Evolutionary conservation across 1,139 yeast genomes (phyloP), one percentile per base, ranked within the genome.

Genomic region (Pichia inconspicua): DNA sequence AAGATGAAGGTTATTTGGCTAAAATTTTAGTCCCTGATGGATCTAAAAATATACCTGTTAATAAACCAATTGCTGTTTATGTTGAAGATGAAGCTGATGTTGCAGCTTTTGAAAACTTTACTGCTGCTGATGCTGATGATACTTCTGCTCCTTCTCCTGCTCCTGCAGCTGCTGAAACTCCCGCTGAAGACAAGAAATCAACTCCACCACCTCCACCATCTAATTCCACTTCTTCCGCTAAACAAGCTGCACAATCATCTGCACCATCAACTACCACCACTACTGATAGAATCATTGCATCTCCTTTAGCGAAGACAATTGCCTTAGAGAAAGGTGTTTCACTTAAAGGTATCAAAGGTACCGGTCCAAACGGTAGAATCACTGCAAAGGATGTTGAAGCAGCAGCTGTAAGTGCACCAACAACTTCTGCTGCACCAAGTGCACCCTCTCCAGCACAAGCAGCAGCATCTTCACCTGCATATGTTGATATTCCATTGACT

Each of bases 341-440:
- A 42, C 78, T 92, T 61, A 86, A 84, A 73, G 81, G 80, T 60
- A 73, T 92, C 64, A 80, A 81, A 70, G 98, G 97, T 60, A 70
- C 96, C 43, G 98, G 98, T 61, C 97, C 97, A 66, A 77, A 77
- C 61, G 97, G 97, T 58, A 85, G 98, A 74, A 87, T 92, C 64
- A 76, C 86, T 58, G 94, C 92, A 65, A 81, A 81, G 63, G 98
- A 92, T 66, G 84, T 92, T 55, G 96, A 90, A 71, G 73, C 73
- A 64, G 37, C 37, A 34, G 45, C 43, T 17, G 43, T 55, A 11
- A 44, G 58, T 10, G 30, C 55, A 10, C 27, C 40, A 31, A 60
- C 77, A 30, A 56, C 73, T 25, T 56, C 74, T 19, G 59, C 74
- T 5, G 45, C 60, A 17, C 31, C 56, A 36, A 59, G 78, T 28